phyloP scores from a whole-genome alignment of 202 grass and related monocot species.

The Cymbopogon flexuosus region DNA sequence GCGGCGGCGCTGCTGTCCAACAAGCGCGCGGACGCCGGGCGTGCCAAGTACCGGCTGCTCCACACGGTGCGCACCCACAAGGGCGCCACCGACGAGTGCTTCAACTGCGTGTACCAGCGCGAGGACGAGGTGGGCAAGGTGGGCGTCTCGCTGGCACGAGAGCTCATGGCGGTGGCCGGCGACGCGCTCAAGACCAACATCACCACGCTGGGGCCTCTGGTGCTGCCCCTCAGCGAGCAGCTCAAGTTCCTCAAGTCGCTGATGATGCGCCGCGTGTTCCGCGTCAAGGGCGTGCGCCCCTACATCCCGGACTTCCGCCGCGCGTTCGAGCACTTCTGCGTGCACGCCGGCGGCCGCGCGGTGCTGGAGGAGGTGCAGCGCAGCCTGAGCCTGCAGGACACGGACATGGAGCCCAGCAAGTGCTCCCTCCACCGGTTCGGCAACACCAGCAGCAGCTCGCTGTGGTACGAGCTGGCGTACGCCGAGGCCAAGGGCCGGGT shows the following conservation, averaged over 20 bases:
- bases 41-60: slow-evolving; percentile 74
- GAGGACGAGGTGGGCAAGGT: slow-evolving; percentile 55
- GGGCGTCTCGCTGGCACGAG: slow-evolving; percentile 74
- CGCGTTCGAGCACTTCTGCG: slow-evolving; percentile 95
- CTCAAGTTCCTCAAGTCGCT: slow-evolving; percentile 78
- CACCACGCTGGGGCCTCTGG: slow-evolving; percentile 79
- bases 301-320: slow-evolving; percentile 81
- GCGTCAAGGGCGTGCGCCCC: slow-evolving; percentile 58
- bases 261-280: slow-evolving; percentile 58
- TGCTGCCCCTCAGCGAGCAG: slow-evolving; percentile 67
- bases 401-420: slow-evolving; percentile 76
- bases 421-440: slow-evolving; percentile 80
- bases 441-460: slow-evolving; percentile 96
- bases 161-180: slow-evolving; percentile 88
- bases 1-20: slow-evolving; percentile 78
- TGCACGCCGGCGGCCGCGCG: slow-evolving; percentile 76
- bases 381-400: slow-evolving; percentile 50
- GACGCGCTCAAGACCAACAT: slow-evolving; percentile 96
- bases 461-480: slow-evolving; percentile 94
- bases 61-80: slow-evolving; percentile 95
- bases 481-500: slow-evolving; percentile 92
- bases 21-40: slow-evolving; percentile 47
- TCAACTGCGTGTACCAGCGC: slow-evolving; percentile 89
- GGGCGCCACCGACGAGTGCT: slow-evolving; percentile 73
- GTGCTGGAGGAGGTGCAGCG: slow-evolving; percentile 85